Evolutionary conservation across 1,139 yeast species (phyloP), one percentile per base, ranked within the genome.

Genomic region (Hansenula lynferdii): DNA sequence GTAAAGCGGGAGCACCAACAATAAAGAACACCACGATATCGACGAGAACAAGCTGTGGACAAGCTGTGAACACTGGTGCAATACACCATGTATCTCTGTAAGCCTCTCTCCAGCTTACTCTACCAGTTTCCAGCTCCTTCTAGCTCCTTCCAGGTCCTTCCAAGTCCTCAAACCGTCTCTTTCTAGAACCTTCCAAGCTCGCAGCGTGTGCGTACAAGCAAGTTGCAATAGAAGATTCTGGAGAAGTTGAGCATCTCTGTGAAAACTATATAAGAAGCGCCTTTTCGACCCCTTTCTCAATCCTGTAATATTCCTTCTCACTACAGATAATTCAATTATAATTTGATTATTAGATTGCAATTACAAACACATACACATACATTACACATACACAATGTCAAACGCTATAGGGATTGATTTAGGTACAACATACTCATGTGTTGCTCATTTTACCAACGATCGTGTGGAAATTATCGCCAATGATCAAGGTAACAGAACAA

Each of bases 371-470:
- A 25, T 31, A 28, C 37, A 37, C 21, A 33, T 12, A 38, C 39
- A 42, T 33, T 12, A 28, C 3, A 34, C 10, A 15, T 24, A n/a
- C 36, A 76, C n/a, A n/a, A n/a, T 76, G 83, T 67, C 80, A 40
- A 77, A 73, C 65, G 87, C 89, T 65, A 77, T 82, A 56, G 90
- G 90, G 67, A 82, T 82, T 67, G 90, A 82, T 71, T 80, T 82
- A 72, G 90, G 90, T 69, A 82, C 90, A 45, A 82, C 90, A 42
- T 82, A 82, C 70, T 82, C 90, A 39, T 82, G 90, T 77, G 90
- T 82, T 53, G 90, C 86, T 45, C 82, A 78, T 64, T 78, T 75
- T 54, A 66, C 83, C 43, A 80, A 80, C 54, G 87, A 81, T 56
- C 70, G 82, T 55, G 85, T 79, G 45, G 86, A 79, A 64, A 79